A percentile compares a stretch with the other conserved stretches of the same genome.
Conservation (phyloP, 1,139 yeast species). For the Pichia norvegensis region DNA sequence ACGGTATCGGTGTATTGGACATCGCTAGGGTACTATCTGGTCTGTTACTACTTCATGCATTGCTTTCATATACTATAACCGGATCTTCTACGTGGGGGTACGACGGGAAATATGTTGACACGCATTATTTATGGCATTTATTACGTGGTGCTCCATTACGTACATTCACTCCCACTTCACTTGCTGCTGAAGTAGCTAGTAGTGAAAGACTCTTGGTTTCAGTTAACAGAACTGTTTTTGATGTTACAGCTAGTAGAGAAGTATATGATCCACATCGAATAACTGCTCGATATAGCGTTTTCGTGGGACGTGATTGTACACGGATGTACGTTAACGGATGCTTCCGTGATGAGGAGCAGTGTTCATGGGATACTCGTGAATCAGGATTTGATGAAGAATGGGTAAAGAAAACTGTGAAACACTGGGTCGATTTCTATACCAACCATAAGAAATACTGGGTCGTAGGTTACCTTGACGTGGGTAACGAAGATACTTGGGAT, state of each 20-base stretch:
- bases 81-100: conserved; percentile 46
- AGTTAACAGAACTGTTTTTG: conserved; percentile 61
- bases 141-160: conserved; percentile 18
- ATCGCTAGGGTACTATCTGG: conserved; percentile 41
- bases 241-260: conserved; percentile 47
- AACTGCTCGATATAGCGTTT: conserved; percentile 49
- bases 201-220: conserved; percentile 38
- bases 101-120: conserved; percentile 44
- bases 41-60: conserved; percentile 38
- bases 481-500: conserved; percentile 6
- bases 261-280: conserved; percentile 40
- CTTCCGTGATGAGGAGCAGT: conserved; percentile 45
- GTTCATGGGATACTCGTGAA: conserved; percentile 56
- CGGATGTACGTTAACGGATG: conserved; percentile 78
- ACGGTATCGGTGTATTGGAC: conserved; percentile 29
- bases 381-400: conserved; percentile 38
- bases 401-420: conserved; percentile 23
- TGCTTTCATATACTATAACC: conserved; percentile 47
- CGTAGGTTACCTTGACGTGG: conserved; percentile 47
- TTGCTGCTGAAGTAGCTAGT: conserved; percentile 31
- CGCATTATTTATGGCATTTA: conserved; percentile 28
- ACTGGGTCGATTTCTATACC: conserved; percentile 50
- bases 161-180: conserved; percentile 39
- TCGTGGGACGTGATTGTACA: conserved; percentile 66
- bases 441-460: conserved; percentile 50